Conservation (phyloP, 257 asterid genomes). For the Plantago ovata region DNA sequence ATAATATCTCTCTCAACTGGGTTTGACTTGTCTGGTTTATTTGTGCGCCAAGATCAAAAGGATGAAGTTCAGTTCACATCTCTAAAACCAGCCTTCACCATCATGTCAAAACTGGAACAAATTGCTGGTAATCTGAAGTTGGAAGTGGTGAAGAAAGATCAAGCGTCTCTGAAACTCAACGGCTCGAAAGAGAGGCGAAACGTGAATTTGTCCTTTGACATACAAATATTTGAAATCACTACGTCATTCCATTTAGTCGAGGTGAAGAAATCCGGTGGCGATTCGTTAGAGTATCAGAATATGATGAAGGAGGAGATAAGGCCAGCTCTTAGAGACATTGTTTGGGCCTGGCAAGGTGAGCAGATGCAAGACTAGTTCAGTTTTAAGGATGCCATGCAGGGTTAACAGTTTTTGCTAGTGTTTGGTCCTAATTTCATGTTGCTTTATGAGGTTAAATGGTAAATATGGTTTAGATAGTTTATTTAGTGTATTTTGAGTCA, state of each 20-base stretch:
- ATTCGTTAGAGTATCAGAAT: slow-evolving; percentile 43
- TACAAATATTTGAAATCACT: slow-evolving; percentile 50
- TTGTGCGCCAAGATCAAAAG: slow-evolving; percentile 52
- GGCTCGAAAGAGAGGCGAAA: slow-evolving; percentile 25
- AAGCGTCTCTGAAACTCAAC: slow-evolving; percentile 47
- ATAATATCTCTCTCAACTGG: slow-evolving; percentile 78
- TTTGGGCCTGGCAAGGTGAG: slow-evolving; percentile 51
- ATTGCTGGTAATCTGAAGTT: slow-evolving; percentile 40
- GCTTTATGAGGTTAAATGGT: too few species aligned
- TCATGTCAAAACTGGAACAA: slow-evolving; percentile 48
- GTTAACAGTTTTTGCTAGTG: not conserved
- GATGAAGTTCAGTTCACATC: slow-evolving; percentile 68
- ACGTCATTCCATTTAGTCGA: slow-evolving; percentile 55
- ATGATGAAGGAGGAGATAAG: slow-evolving; percentile 35
- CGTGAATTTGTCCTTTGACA: slow-evolving; percentile 34
- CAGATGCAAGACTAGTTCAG: slow-evolving; percentile 19
- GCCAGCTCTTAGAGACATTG: slow-evolving; percentile 34
- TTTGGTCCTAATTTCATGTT: not conserved
- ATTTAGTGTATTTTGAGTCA: too few species aligned
- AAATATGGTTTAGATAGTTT: too few species aligned
- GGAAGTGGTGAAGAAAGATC: slow-evolving; percentile 45
- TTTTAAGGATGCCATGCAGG: not conserved
- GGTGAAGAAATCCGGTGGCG: slow-evolving; percentile 55
- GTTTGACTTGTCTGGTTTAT: slow-evolving; percentile 70
- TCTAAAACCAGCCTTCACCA: slow-evolving; percentile 27